Base-by-base conservation (phyloP, 2,329 filamentous ascomycete genomes). In the Rhynchosporium agropyri region DNA sequence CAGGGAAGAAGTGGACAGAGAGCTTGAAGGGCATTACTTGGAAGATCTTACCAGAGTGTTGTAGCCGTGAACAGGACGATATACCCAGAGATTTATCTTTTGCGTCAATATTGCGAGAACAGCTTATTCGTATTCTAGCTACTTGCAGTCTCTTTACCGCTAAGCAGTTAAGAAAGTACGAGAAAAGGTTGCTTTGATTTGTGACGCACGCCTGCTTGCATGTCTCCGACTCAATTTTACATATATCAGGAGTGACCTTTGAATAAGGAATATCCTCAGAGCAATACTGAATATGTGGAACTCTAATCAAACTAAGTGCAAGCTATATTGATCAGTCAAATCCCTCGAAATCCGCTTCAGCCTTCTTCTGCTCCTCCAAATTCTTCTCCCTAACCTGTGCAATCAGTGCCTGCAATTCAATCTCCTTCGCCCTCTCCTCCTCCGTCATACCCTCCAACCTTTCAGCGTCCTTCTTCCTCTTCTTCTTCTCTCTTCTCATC, bases 391-490 rank as follows among this genome's bases (percentile, higher is more conserved):
- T 80, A n/a, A 93, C 82, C 71, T 87, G 77, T 29, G 80, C 79
- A 55, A 93, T 81, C 79, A 93, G 78, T 10, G 81, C 78, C 68
- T 89, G 80, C 12, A 91, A 80, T 74, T 90, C 84, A 68, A 76
- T 80, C 69, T 86, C 81, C 74, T 88, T 82, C 40, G 80, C 76
- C 76, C 82, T 87, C 76, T 92, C 86, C 62, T 86, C 84, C 3
- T 89, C 85, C n/a, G 85, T 90, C 84, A 94, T 87, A 63, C 80
- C 82, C 36, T 84, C 82, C 72, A 81, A 77, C 67, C 80, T 79
- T 74, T 88, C 85, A 9, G 85, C 84, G 66, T 92, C 88, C 64
- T 83, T 81, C 74, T 83, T 85, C 70, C 84, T 81, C 65, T 81
- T 81, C 72, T 85, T 85, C 79, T 86, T 88, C 68, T 90, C 88